Evolutionary conservation across 139 green algal species (phyloP), one percentile per base, ranked within the genome.

Genomic region (Chlorella sp.): DNA sequence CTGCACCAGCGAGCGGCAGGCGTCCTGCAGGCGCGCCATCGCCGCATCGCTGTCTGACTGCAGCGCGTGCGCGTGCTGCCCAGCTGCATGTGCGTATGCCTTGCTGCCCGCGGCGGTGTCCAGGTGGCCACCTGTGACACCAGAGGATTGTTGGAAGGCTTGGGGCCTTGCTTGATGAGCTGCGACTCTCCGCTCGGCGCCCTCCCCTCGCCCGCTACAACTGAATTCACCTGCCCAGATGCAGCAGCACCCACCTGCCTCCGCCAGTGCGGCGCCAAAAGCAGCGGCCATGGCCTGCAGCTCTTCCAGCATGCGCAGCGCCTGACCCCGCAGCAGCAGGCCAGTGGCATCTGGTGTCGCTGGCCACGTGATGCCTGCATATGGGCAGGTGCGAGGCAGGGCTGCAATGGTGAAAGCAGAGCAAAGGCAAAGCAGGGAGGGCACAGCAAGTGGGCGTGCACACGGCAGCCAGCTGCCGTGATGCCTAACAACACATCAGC

Each of bases 291-390:
- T n/a, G 15, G 34, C 60, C 60, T 38, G 28, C 82, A 86, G 39
- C 2, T 86, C 82, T 7, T 75, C 57, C 72, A 82, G 72, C 82
- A 82, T 82, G 57, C 57, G 60, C n/a, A 62, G 57, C 71, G 82
- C 82, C 72, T 86, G 72, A 1, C 72, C 36, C 3, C 82, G 72
- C 82, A 86, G 82, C 57, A 86, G 41, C 71, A 65, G 71, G 9
- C 34, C 82, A 13, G 16, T 34, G 39, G 30, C 71, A 21, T 74
- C n/a, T 11, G 71, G 20, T 21, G 25, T 18, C 4, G 72, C 12
- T 13, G 71, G 82, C 82, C 82, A 86, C 6, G 72, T 12, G 60
- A 86, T 82, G 65, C 36, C 51, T 60, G 13, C 51, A 51, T 9
- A 51, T 51, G 9, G 7, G 44, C 7, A 51, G 44, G 44, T 6